Conservation (phyloP, 371 early-diverging fungal species). For the Dichotomocladium elegans region DNA sequence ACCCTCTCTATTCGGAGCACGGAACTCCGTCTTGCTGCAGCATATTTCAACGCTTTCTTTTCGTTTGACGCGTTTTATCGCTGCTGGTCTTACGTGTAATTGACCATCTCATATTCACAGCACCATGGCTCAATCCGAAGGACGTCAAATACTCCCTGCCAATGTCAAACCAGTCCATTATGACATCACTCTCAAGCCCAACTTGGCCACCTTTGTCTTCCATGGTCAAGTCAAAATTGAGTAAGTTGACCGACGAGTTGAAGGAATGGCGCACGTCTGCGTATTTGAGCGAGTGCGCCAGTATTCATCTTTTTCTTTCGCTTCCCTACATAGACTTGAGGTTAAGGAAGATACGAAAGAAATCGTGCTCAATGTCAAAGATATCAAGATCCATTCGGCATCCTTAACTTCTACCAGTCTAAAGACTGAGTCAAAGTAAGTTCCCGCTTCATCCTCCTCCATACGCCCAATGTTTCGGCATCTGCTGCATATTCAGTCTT, state of each 20-base stretch:
- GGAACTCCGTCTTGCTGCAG: too few species aligned
- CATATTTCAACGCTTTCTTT: too few species aligned
- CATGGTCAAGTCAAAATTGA: slow-evolving; percentile 61
- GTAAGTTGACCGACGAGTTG: slow-evolving; percentile 35
- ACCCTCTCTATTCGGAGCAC: too few species aligned
- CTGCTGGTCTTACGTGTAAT: too few species aligned
- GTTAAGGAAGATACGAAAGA: slow-evolving; percentile 59
- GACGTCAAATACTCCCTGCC: slow-evolving; percentile 67
- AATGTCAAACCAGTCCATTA: slow-evolving; percentile 74
- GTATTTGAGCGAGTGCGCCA: too few species aligned
- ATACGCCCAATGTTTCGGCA: background rate
- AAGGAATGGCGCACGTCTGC: too few species aligned
- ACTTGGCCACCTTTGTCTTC: slow-evolving; percentile 63
- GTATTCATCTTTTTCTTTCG: background rate
- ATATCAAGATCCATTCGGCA: slow-evolving; percentile 50
- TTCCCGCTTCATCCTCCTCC: background rate
- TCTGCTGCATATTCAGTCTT: background rate
- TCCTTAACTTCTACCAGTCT: slow-evolving; percentile 43
- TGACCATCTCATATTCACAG: too few species aligned
- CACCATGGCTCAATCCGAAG: background rate
- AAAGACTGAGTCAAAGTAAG: slow-evolving; percentile 57
- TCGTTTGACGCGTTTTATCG: too few species aligned
- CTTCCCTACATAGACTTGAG: slow-evolving; percentile 30
- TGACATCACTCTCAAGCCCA: slow-evolving; percentile 62
- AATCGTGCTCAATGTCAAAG: slow-evolving; percentile 62